Conservation (phyloP, 495 filamentous ascomycete species). For the Aspergillus campestris region DNA sequence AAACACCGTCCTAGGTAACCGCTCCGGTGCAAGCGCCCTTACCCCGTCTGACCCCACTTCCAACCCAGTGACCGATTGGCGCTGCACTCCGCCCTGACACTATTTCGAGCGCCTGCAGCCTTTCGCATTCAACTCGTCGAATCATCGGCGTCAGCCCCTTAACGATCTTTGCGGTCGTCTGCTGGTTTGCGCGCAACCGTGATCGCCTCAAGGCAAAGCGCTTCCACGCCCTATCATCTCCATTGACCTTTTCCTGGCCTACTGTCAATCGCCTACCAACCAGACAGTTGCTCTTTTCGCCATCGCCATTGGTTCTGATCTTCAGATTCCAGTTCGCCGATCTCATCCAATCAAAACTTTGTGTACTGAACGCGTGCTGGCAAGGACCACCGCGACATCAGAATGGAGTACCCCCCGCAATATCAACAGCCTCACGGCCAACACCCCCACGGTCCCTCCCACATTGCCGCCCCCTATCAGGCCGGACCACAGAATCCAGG, state of each 20-base stretch:
- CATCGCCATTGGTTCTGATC: constrained; percentile 10
- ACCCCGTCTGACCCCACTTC: constrained; percentile 18
- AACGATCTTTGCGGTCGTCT: constrained; percentile 19
- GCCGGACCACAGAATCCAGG: constrained; percentile 38
- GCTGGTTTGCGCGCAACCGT: constrained; percentile 19
- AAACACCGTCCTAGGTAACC: constrained; percentile 28
- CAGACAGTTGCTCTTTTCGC: constrained; percentile 7
- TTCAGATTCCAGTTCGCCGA: constrained; percentile 15
- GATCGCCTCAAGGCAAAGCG: constrained; percentile 19
- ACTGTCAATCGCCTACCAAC: constrained; percentile 6
- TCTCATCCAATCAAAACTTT: constrained; percentile 14
- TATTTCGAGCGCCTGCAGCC: constrained; percentile 31
- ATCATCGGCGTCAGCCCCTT: constrained; percentile 28
- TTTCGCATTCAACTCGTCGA: constrained; percentile 29
- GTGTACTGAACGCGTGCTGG: constrained; percentile 24
- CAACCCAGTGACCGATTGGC: constrained; percentile 38
- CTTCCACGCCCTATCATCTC: constrained; percentile 17
- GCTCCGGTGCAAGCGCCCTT: constrained; percentile 20
- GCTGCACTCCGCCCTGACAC: constrained; percentile 40
- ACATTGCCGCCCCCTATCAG: constrained; percentile 43
- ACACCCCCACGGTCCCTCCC: constrained; percentile 43
- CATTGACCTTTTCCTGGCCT: constrained; percentile 2
- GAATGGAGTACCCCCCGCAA: constrained; percentile 48
- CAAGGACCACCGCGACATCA: constrained; percentile 19
- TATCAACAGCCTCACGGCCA: constrained; percentile 50